Percentiles rank a stretch among this genome's conserved stretches.
phyloP scores from a whole-genome alignment of 116 monocot species.

The Cymodocea nodosa region DNA sequence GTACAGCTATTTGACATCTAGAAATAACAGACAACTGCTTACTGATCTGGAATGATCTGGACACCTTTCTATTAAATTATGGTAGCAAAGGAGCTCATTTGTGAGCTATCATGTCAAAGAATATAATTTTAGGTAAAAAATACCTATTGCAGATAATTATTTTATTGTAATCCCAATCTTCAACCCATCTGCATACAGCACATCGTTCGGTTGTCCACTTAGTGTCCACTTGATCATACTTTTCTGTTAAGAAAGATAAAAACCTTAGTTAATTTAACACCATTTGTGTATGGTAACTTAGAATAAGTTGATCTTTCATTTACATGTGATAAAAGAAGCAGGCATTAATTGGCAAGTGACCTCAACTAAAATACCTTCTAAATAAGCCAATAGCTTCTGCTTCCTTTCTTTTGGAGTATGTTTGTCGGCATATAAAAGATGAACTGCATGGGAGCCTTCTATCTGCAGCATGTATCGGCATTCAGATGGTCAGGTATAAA shows the following conservation, averaged over 20 bases:
- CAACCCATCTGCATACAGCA: slow-evolving; percentile 96
- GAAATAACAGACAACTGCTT: neutral
- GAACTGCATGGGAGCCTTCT: slow-evolving; percentile 2
- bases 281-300: neutral
- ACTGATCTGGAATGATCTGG: neutral
- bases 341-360: too few relatives aligned
- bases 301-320: neutral
- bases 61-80: neutral
- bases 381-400: neutral
- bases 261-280: neutral
- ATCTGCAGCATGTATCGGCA: too few relatives aligned
- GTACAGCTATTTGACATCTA: slow-evolving; percentile 99
- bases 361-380: neutral
- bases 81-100: neutral
- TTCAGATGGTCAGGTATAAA: too few relatives aligned
- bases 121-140: neutral
- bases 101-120: neutral
- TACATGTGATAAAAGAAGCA: too few relatives aligned
- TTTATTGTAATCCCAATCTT: slow-evolving; percentile 99
- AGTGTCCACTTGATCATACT: slow-evolving; percentile 60
- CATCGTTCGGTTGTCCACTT: slow-evolving; percentile 98
- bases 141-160: slow-evolving; percentile 98
- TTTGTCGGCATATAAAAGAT: neutral
- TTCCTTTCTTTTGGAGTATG: neutral
- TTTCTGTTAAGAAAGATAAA: slow-evolving; percentile 28